Base-by-base conservation (phyloP, 2,329 filamentous ascomycete genomes). In the Exophiala phaeomuriformis region DNA sequence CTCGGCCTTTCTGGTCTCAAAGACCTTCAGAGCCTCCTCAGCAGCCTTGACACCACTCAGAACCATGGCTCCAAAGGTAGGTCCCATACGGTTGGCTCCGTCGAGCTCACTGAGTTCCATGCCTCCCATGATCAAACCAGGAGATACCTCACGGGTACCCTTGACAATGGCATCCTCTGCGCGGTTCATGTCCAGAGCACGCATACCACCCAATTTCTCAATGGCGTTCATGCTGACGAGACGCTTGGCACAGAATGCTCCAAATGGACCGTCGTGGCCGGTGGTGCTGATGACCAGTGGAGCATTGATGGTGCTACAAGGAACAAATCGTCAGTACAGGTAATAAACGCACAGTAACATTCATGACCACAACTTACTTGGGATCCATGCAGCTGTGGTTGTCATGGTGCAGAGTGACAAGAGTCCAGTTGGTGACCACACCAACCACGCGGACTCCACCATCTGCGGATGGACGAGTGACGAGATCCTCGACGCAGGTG, bases 341-440 rank as follows among this genome's bases (percentile, higher is more conserved):
- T 19, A 19, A 19, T 19, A 19, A 19, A 19, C 19, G 19, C 19
- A 19, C 19, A 19, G 19, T 19, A 19, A 19, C 19, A 19, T 19
- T 19, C 19, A 19, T 19, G 19, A 19, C 19, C 19, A 19, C 19
- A 32, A 51, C 57, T 58, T 48, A 62, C 60, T 63, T 95, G 63
- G 90, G 90, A 70, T 95, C 90, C 90, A 95, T 95, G 84, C 90
- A 95, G 57, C 82, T 87, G 75, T 95, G 89, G 69, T 91, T 86
- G 67, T 90, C 86, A 71, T 90, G 86, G 71, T 90, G 85, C 77
- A 91, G 86, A 41, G 84, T 82, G 46, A 95, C 90, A 29, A 95
- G 79, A 1, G 90, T 95, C 90, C 90, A 96, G 79, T 96, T 96
- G 65, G 88, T 94, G 51, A 96, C 90, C 1, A 95, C 90, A 64